Base-by-base conservation (phyloP, 2,329 filamentous ascomycete genomes). In the Tolypocladium paradoxum region DNA sequence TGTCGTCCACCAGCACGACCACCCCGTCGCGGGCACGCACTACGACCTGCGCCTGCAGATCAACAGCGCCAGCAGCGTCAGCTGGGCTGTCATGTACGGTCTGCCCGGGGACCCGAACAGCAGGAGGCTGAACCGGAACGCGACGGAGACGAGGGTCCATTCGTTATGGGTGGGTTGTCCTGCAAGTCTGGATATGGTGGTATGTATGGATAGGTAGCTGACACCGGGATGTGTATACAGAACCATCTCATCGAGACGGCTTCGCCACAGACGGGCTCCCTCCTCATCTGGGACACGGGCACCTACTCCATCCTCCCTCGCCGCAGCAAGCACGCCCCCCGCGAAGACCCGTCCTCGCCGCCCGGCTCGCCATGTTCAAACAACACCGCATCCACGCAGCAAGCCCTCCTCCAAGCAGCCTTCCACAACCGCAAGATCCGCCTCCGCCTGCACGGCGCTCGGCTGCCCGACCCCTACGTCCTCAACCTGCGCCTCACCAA, bases 21-120 rank as follows among this genome's bases (percentile, higher is more conserved):
- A 88, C 62, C 85, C 85, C 1, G 65, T 86, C 45, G 83, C 85
- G 11, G 84, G 85, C 27, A 75, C 76, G 1, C 82, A 85, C 63
- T 87, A 88, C 70, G 85, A 88, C 65, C 72, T 88, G 22, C 75
- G 85, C 3, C 70, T 88, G 20, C 84, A 88, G 64, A 84, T 88
- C 63, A 88, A 85, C 33, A 73, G 76, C 54, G 77, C 78, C 0
- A 87, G 84, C 61, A 84, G 82, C 29, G 76, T 80, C 12, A 85
- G 80, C 55, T 88, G 74, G 75, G 79, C 81, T 0, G 74, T 84
- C 57, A 83, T 82, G 79, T 84, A 83, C 60, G 81, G 81, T 1
- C 62, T 81, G 20, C 81, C 80, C 0, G 82, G 80, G 0, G 74
- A 83, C 62, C 73, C 78, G 6, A 82, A 83, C 58, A 77, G 76